Conservation (phyloP, 257 asterid species). For the Salvia splendens region DNA sequence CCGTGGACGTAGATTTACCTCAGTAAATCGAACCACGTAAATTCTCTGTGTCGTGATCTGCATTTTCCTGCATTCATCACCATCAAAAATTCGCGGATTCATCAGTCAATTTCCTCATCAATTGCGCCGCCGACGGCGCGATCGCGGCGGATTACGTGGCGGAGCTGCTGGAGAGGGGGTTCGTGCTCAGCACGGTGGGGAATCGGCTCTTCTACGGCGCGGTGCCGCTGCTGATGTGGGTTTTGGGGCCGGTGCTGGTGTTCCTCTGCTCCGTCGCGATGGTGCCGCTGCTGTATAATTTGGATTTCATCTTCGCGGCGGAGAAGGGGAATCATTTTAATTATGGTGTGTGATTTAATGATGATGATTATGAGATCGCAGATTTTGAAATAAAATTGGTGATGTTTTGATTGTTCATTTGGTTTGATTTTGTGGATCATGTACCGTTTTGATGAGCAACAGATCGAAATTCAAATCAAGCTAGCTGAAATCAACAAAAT, state of each 20-base stretch:
- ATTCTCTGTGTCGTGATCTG: no score
- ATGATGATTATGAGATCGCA: background rate
- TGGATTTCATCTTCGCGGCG: slow-evolving; percentile 51
- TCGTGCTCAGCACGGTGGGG: slow-evolving; percentile 61
- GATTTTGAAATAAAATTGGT: background rate
- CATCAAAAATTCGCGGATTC: no score
- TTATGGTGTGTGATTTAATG: background rate
- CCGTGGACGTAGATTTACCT: no score
- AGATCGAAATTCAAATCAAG: no score
- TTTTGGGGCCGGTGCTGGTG: slow-evolving; percentile 75
- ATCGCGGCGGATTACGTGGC: slow-evolving; percentile 63
- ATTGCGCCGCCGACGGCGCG: slow-evolving; percentile 42
- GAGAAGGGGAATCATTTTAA: slow-evolving; percentile 8
- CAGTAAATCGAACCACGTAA: no score
- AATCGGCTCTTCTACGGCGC: slow-evolving; percentile 75
- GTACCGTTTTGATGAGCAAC: no score
- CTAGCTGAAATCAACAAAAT: no score
- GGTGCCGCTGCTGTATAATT: slow-evolving; percentile 73
- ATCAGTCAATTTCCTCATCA: slow-evolving; percentile 82
- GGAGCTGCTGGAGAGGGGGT: slow-evolving; percentile 63
- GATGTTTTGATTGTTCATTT: background rate
- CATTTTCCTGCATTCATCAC: no score
- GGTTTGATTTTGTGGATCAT: background rate
- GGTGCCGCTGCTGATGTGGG: slow-evolving; percentile 78
- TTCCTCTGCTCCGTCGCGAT: slow-evolving; percentile 56